Evolutionary conservation across 257 asterid genomes (phyloP), one percentile per base, ranked within the genome.

Genomic region (Fraxinus anomala): DNA sequence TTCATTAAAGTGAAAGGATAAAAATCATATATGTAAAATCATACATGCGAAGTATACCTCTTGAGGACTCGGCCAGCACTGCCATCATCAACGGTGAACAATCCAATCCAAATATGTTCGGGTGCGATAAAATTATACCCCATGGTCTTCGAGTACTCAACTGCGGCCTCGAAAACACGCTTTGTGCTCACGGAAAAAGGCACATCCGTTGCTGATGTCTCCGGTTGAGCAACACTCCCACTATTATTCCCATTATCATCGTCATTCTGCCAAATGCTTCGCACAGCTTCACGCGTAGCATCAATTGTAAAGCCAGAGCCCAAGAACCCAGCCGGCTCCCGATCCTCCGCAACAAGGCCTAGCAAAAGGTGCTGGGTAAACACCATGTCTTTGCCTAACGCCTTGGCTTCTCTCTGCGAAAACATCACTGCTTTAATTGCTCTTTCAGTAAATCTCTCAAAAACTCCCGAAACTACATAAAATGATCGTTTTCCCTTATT

Each of bases 261-360:
- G 39, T 82, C 89, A 72, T 77, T 94, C 85, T 76, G 79, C 97
- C 97, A 92, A 77, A 93, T 84, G 49, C 83, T 90, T 85, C 49
- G 80, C 81, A 93, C 99, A 75, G 91, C 97, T 79, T 88, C 92
- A 26, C 98, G 87, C 3, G 97, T 98, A 66, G 68, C 86, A 4
- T 85, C 97, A 70, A 96, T 83, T 34, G 89, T 82, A 80, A 93
- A 84, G 23, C 95, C 94, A 13, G 97, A 96, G 54, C 91, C 97
- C 69, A 96, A 66, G 72, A 93, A 92, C n/a, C 99, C 99, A 37
- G 81, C 86, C 9, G 96, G 76, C 80, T 83, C 86, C 42, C 92
- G 98, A 91, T 93, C 98, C 94, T 96, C 99, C 0, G 97, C 97
- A 6, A 96, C 77, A 73, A 96, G 92, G 26, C 99, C 99, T 2